Evolutionary conservation across 2,329 filamentous ascomycete genomes (phyloP).

Genomic region (Camillea tinctor): DNA sequence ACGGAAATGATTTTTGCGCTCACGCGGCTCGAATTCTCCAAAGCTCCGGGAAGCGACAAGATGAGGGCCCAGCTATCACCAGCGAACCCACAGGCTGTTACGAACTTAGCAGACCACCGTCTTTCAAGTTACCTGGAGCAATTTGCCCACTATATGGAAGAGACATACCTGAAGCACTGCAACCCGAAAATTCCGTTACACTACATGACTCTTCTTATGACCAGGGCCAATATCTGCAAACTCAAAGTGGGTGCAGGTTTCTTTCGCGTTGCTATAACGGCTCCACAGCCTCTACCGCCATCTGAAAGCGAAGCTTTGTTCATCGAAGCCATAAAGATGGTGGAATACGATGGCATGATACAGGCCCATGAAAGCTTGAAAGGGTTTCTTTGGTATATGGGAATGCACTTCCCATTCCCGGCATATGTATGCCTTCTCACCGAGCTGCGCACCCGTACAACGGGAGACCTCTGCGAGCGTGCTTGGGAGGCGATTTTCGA

Average conservation of each 20-base stretch:
- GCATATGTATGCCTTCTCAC: constrained; percentile 60
- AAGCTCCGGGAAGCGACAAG: constrained; percentile 50
- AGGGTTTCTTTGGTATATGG: constrained; percentile 58
- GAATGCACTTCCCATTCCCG: constrained; percentile 59
- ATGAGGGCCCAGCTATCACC: constrained; percentile 33
- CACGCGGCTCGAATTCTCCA: constrained; percentile 55
- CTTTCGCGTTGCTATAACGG: constrained; percentile 44
- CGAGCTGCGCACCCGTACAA: constrained; percentile 51
- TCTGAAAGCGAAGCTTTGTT: constrained; percentile 53
- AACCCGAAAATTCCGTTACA: constrained; percentile 59
- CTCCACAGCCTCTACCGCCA: constrained; percentile 39
- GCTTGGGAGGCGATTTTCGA: constrained; percentile 57
- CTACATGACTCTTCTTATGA: constrained; percentile 58
- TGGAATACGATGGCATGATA: constrained; percentile 59
- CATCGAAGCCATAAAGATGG: constrained; percentile 54
- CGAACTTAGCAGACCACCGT: constrained; percentile 50
- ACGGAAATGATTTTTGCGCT: constrained; percentile 62
- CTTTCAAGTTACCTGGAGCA: constrained; percentile 50
- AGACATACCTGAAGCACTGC: constrained; percentile 54
- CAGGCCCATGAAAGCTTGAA: constrained; percentile 50
- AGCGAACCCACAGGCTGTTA: constrained; percentile 41
- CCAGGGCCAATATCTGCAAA: constrained; percentile 54
- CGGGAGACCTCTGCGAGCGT: constrained; percentile 56
- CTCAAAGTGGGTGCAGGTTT: constrained; percentile 56
- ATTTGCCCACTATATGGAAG: constrained; percentile 55